Evolutionary conservation across 2,329 filamentous ascomycete genomes (phyloP).

Genomic region (Huntiella savannae): DNA sequence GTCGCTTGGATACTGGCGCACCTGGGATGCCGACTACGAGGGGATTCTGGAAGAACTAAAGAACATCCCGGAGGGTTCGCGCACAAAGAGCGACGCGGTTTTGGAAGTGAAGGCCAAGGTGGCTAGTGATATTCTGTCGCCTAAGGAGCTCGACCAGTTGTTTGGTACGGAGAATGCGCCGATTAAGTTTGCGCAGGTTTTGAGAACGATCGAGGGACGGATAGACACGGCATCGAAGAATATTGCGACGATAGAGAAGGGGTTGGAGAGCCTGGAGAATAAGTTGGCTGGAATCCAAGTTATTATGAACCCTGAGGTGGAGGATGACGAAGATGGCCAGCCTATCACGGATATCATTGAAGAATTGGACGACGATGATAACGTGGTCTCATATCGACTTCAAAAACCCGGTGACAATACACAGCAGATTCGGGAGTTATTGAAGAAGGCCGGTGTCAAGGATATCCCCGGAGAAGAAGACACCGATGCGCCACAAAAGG

Average conservation of each 20-base stretch:
- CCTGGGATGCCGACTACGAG: constrained; percentile 84
- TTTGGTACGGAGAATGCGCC: constrained; percentile 17
- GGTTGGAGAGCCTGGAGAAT: constrained; percentile 45
- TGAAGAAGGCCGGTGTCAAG: constrained; percentile 58
- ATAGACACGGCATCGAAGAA: constrained; percentile 11
- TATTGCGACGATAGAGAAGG: constrained; percentile 6
- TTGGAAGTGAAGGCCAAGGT: constrained; percentile 37
- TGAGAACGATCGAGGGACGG: constrained; percentile 34
- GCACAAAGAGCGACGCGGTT: constrained; percentile 27
- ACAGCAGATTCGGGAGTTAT: constrained; percentile 47
- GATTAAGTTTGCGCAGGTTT: constrained; percentile 26
- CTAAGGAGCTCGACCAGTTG: constrained; percentile 33
- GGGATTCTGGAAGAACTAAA: constrained; percentile 67
- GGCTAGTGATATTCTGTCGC: constrained; percentile 41
- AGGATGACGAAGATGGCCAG: constrained; percentile 19
- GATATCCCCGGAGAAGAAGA: background rate
- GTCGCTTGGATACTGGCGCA: constrained; percentile 71
- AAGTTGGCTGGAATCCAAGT: constrained; percentile 22
- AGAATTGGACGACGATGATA: constrained; percentile 76
- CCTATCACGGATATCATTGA: constrained; percentile 84
- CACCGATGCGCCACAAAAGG: background rate
- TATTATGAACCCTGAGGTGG: constrained; percentile 16
- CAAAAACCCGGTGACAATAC: constrained; percentile 49
- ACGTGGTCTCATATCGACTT: constrained; percentile 51
- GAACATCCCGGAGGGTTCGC: constrained; percentile 28